These are phyloP conservation scores for Pythium angustatum DNA, from an alignment of 352 stramenopile species.

Conservation along the genomic window DNA sequence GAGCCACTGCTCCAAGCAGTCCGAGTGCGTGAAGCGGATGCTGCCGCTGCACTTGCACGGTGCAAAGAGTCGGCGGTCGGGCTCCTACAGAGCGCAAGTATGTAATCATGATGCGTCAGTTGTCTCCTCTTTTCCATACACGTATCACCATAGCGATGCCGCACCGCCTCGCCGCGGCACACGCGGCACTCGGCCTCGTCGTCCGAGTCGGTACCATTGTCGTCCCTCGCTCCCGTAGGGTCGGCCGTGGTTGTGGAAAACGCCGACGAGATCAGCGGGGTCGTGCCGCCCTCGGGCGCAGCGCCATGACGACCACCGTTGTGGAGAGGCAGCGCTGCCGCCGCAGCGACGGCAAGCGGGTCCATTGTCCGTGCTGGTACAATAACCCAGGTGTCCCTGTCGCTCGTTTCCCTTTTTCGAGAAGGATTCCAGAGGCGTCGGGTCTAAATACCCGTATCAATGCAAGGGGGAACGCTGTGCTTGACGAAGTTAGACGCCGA, in stretches of 20 bases:
- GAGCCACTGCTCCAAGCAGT: conserved; percentile 95
- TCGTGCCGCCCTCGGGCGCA: no score
- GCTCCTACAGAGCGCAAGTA: conserved; percentile 53
- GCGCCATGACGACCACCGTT: background rate
- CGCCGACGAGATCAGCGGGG: background rate
- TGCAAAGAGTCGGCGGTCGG: conserved; percentile 70
- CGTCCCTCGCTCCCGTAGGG: no score
- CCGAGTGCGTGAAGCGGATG: conserved; percentile 93
- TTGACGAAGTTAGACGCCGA: no score
- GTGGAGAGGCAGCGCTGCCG: background rate
- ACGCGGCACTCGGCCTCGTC: conserved; percentile 94
- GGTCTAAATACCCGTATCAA: no score
- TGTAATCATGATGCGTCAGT: no score
- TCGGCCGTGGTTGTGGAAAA: background rate
- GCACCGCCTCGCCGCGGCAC: conserved; percentile 90
- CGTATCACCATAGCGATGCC: conserved; percentile 13
- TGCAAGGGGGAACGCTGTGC: no score
- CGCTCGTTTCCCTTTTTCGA: no score
- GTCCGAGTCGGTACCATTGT: conserved; percentile 36
- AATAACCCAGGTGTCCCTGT: background rate
- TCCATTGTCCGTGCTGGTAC: background rate
- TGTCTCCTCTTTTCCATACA: no score
- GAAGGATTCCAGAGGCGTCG: no score
- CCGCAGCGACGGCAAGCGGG: background rate
- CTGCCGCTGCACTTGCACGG: conserved; percentile 95